Conservation (phyloP, 75 land plant genomes). For the Picea sitchensis region DNA sequence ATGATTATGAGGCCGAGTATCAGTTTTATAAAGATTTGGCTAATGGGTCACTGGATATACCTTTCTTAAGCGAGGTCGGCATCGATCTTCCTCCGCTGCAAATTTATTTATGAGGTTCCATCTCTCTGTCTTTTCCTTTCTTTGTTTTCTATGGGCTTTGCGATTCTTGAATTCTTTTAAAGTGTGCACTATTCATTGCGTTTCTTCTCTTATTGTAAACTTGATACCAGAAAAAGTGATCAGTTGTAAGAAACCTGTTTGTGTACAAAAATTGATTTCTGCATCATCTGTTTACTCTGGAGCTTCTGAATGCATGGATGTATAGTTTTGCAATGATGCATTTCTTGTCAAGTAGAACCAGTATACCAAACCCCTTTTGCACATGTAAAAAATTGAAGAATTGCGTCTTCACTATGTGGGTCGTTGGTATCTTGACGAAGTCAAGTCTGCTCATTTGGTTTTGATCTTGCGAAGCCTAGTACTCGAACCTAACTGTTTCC, state of each 20-base stretch:
- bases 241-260: background rate
- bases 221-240: background rate
- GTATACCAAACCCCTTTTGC: background rate
- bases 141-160: background rate
- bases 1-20: conserved; percentile 92
- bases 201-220: background rate
- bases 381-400: background rate
- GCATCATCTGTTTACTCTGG: background rate
- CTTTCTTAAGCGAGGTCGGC: conserved; percentile 33
- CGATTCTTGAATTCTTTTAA: conserved; percentile 9
- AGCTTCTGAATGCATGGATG: background rate
- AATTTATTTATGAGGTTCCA: conserved; percentile 22
- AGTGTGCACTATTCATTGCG: conserved; percentile 8
- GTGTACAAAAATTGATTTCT: background rate
- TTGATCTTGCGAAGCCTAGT: no score
- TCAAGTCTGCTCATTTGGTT: background rate
- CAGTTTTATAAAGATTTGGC: conserved; percentile 62
- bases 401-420: background rate
- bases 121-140: background rate
- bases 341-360: background rate
- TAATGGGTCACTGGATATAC: conserved; percentile 35
- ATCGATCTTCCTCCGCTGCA: conserved; percentile 47
- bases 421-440: background rate
- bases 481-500: no score
- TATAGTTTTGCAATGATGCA: background rate